These are phyloP conservation scores for Argentina anserina DNA, from an alignment of 306 rosid species.

Conservation along the genomic window DNA sequence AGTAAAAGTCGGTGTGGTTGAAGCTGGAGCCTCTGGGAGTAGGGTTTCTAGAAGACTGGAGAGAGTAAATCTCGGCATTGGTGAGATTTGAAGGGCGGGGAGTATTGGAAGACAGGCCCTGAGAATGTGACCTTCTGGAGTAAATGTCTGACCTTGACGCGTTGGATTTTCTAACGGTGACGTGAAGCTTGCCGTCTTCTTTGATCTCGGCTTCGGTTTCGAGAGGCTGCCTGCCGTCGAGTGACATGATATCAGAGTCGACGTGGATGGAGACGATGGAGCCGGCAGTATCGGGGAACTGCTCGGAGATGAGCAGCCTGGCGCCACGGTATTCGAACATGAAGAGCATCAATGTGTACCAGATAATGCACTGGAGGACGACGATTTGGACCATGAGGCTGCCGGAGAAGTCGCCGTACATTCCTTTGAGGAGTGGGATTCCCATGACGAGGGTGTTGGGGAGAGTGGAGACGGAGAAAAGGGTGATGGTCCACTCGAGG, in stretches of 20 bases:
- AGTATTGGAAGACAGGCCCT: conserved; percentile 61
- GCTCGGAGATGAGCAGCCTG: conserved; percentile 64
- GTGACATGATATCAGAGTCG: conserved; percentile 75
- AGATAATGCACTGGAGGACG: conserved; percentile 84
- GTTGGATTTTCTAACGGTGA: conserved; percentile 65
- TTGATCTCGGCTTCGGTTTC: conserved; percentile 73
- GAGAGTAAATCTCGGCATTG: conserved; percentile 80
- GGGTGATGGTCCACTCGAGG: conserved; percentile 80
- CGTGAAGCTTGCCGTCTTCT: conserved; percentile 83
- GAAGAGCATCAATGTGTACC: conserved; percentile 85
- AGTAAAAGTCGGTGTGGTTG: conserved; percentile 75
- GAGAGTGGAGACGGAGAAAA: conserved; percentile 74
- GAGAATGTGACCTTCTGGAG: conserved; percentile 69
- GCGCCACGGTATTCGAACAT: conserved; percentile 82
- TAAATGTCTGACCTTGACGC: conserved; percentile 76
- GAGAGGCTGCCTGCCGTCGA: conserved; percentile 62
- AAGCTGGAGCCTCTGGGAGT: conserved; percentile 86
- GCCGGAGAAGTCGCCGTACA: conserved; percentile 83
- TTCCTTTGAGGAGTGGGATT: conserved; percentile 72
- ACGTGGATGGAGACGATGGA: conserved; percentile 87
- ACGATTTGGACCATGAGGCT: conserved; percentile 86
- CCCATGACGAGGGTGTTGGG: conserved; percentile 94
- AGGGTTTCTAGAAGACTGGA: conserved; percentile 71
- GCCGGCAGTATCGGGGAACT: conserved; percentile 80
- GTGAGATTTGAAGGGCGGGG: conserved; percentile 80